phyloP scores from a whole-genome alignment of 1,284 basidiomycete species.

The Mycosarcoma maydis region DNA sequence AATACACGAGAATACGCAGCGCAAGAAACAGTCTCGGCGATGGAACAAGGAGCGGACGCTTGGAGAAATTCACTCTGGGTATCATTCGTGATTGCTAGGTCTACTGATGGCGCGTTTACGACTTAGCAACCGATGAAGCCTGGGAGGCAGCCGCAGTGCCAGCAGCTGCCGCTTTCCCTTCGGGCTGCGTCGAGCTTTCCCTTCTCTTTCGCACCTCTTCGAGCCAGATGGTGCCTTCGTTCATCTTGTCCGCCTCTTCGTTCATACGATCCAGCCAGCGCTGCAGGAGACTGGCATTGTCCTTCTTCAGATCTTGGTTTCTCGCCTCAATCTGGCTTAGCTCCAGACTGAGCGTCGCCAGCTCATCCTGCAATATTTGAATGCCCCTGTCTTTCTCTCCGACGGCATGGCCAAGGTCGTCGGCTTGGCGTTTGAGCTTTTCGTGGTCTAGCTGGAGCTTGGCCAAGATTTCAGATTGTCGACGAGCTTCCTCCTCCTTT shows the following conservation, averaged over 20 bases:
- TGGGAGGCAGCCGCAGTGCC: not conserved
- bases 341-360: conserved; percentile 70
- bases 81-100: conserved; percentile 7
- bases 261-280: conserved; percentile 75
- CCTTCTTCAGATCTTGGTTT: conserved; percentile 83
- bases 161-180: not conserved
- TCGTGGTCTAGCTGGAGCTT: conserved; percentile 78
- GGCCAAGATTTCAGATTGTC: conserved; percentile 79
- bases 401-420: conserved; percentile 78
- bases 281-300: conserved; percentile 92
- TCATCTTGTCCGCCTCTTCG: conserved; percentile 91
- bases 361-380: conserved; percentile 87
- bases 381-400: conserved; percentile 81
- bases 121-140: not conserved
- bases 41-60: too few species aligned
- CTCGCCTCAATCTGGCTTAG: conserved; percentile 86
- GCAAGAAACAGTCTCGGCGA: too few species aligned
- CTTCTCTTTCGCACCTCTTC: conserved; percentile 43
- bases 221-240: conserved; percentile 71
- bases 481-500: conserved; percentile 81
- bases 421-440: conserved; percentile 69
- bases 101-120: not conserved
- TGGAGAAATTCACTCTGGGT: too few species aligned
- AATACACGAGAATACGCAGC: too few species aligned
- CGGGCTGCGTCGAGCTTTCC: conserved; percentile 14